These are phyloP conservation scores for Entomortierella parvispora DNA, from an alignment of 192 early-diverging fungal genomes.

Conservation along the genomic window DNA sequence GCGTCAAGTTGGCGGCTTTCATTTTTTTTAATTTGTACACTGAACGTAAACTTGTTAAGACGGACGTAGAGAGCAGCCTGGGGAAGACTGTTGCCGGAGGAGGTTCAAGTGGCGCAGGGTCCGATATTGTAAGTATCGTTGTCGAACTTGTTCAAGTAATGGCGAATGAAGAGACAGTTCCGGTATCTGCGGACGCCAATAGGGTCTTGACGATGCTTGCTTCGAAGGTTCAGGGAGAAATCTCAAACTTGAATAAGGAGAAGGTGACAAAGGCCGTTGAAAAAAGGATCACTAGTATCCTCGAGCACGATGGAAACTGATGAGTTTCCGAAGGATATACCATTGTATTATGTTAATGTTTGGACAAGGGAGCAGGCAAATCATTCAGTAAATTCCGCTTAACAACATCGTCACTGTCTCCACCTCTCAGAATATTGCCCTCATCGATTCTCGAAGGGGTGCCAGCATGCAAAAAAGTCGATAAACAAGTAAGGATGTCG, in stretches of 20 bases:
- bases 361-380: too few relatives aligned
- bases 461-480: too few relatives aligned
- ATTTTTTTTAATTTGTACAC: neutral
- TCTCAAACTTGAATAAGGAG: conserved; percentile 12
- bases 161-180: conserved; percentile 15
- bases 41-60: neutral
- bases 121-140: conserved; percentile 14
- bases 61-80: neutral
- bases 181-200: conserved; percentile 8
- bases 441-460: too few relatives aligned
- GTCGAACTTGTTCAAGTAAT: conserved; percentile 11
- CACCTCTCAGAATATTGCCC: too few relatives aligned
- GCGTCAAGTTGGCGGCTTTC: neutral
- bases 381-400: too few relatives aligned
- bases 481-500: too few relatives aligned
- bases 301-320: too few relatives aligned
- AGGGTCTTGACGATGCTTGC: conserved; percentile 21
- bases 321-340: too few relatives aligned
- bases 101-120: neutral
- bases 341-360: too few relatives aligned
- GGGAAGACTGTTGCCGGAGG: neutral
- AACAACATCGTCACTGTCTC: too few relatives aligned
- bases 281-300: too few relatives aligned
- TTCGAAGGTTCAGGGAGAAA: conserved; percentile 4
- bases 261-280: too few relatives aligned